A percentile compares a stretch with the other conserved stretches of the same genome.
Conservation (phyloP, 2,329 filamentous ascomycete species). For the Monosporascus sp. region DNA sequence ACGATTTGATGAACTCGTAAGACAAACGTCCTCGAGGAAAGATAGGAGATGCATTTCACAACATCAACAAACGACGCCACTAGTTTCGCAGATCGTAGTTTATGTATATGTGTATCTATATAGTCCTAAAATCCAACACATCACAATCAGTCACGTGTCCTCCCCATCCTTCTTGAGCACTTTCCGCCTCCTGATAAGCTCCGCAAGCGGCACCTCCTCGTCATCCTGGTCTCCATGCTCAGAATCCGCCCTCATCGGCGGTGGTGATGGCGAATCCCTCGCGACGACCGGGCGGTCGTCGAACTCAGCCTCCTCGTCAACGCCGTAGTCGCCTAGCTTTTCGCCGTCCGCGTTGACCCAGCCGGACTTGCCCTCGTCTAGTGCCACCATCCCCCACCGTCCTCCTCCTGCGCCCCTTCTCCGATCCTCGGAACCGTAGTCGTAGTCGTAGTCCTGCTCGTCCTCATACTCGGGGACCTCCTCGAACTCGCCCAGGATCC, state of each 20-base stretch:
- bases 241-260: too few relatives aligned
- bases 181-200: slow-evolving; percentile 56
- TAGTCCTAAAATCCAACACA: too few relatives aligned
- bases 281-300: slow-evolving; percentile 36
- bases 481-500: slow-evolving; percentile 45
- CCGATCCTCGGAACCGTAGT: slow-evolving; percentile 23
- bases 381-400: slow-evolving; percentile 6
- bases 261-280: slow-evolving; percentile 32
- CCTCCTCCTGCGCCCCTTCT: not conserved
- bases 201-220: slow-evolving; percentile 63
- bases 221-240: slow-evolving; percentile 32
- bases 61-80: too few relatives aligned
- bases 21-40: slow-evolving; percentile 6
- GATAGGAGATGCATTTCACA: not conserved
- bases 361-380: slow-evolving; percentile 44
- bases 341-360: slow-evolving; percentile 78
- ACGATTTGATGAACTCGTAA: too few relatives aligned
- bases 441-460: slow-evolving; percentile 44
- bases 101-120: too few relatives aligned
- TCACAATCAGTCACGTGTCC: slow-evolving; percentile 22
- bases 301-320: slow-evolving; percentile 66
- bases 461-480: slow-evolving; percentile 42
- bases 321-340: slow-evolving; percentile 68
- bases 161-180: slow-evolving; percentile 26
- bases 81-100: too few relatives aligned